Evolutionary conservation across 768 basidiomycete species (phyloP).

Genomic region (Psilocybe tampanensis): DNA sequence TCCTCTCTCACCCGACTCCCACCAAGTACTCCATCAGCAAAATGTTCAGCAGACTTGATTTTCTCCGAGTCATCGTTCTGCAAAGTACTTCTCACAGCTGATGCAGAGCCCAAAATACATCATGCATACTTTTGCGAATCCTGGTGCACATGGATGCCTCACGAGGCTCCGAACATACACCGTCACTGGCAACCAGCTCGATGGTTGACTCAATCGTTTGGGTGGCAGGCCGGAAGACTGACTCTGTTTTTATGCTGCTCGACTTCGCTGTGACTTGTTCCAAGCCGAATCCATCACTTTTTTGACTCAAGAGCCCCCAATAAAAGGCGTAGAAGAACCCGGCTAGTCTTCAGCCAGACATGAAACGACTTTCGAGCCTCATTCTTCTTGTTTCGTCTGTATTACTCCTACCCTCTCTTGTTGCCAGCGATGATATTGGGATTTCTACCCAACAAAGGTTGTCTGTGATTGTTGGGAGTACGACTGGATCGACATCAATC

Average conservation of each 20-base stretch:
- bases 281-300: background rate
- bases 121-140: too few species aligned
- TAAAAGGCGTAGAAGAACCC: background rate
- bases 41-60: background rate
- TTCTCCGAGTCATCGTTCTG: too few species aligned
- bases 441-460: slow-evolving; percentile 38
- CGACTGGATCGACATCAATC: slow-evolving; percentile 41
- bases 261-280: background rate
- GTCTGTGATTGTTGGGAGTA: slow-evolving; percentile 40
- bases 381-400: background rate
- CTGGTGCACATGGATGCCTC: background rate
- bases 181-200: background rate
- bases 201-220: background rate
- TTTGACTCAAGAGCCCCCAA: background rate
- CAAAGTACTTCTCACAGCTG: too few species aligned
- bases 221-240: background rate
- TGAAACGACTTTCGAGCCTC: background rate
- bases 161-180: slow-evolving; percentile 3
- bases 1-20: too few species aligned
- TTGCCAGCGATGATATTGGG: slow-evolving; percentile 30
- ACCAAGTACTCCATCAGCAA: background rate
- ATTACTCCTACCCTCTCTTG: background rate
- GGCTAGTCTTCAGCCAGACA: background rate
- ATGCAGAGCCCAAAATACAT: too few species aligned
- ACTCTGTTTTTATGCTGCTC: background rate